These are phyloP conservation scores for Pisolithus tinctorius DNA, from an alignment of 768 basidiomycete species.

Conservation along the genomic window DNA sequence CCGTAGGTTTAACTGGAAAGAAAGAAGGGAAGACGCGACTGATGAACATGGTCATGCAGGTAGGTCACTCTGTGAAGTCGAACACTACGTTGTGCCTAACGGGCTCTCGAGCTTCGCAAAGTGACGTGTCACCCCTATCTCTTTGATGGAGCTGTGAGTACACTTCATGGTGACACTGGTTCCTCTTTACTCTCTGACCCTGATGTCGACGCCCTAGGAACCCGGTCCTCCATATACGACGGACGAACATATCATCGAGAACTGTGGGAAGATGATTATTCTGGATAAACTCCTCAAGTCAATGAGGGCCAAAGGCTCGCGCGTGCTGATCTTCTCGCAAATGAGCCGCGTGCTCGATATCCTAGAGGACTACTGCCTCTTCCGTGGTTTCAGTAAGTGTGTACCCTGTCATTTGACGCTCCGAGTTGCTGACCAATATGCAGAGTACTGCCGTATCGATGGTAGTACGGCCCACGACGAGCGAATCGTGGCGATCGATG, in stretches of 20 bases:
- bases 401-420: too few relatives aligned
- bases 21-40: slow-evolving; percentile 97
- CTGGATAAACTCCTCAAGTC: slow-evolving; percentile 85
- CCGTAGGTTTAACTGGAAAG: slow-evolving; percentile 80
- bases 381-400: slow-evolving; percentile 75
- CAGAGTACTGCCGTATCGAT: slow-evolving; percentile 96
- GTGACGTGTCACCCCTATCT: slow-evolving; percentile 89
- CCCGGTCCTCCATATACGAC: slow-evolving; percentile 98
- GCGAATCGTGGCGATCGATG: slow-evolving; percentile 92
- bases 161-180: neutral
- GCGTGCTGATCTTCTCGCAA: slow-evolving; percentile 96
- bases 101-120: slow-evolving; percentile 53
- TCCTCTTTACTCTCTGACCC: neutral
- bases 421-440: neutral
- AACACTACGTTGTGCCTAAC: slow-evolving; percentile 1
- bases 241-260: slow-evolving; percentile 91
- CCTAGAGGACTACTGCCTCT: slow-evolving; percentile 93
- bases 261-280: slow-evolving; percentile 96
- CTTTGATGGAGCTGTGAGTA: slow-evolving; percentile 80
- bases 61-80: slow-evolving; percentile 24
- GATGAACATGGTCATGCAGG: slow-evolving; percentile 99
- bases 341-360: slow-evolving; percentile 99
- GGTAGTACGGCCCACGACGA: slow-evolving; percentile 96
- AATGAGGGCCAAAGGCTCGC: slow-evolving; percentile 90
- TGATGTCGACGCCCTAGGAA: slow-evolving; percentile 46